Evolutionary conservation across 2,329 filamentous ascomycete species (phyloP).

Genomic region (Ceratocystis colombiana): DNA sequence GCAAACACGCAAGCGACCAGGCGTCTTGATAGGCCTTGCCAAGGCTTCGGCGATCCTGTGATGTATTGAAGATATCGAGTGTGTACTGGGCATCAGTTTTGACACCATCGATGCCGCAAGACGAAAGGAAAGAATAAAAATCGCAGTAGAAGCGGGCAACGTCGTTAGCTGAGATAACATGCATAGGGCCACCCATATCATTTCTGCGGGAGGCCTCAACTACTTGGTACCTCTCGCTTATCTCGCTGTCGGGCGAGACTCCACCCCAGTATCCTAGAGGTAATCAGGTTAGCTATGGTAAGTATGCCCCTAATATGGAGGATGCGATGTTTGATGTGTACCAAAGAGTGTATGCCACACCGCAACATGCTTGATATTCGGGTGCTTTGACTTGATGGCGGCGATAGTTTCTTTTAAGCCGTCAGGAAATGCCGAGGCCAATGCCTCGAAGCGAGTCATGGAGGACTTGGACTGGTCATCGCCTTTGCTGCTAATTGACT

Average conservation of each 20-base stretch:
- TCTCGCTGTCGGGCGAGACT: constrained; percentile 60
- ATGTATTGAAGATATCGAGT: constrained; percentile 62
- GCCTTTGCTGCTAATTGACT: constrained; percentile 52
- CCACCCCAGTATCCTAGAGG: constrained; percentile 74
- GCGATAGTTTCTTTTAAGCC: constrained; percentile 64
- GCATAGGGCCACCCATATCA: constrained; percentile 54
- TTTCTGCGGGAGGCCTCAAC: constrained; percentile 41
- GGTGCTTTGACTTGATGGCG: constrained; percentile 58
- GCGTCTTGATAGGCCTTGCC: constrained; percentile 72
- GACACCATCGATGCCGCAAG: constrained; percentile 68
- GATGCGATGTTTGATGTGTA: constrained; percentile 19
- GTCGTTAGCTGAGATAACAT: constrained; percentile 64
- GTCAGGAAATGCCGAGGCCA: constrained; percentile 63
- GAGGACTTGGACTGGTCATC: constrained; percentile 47
- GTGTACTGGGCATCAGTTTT: constrained; percentile 93
- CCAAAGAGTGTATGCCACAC: constrained; percentile 83
- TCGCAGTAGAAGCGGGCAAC: constrained; percentile 72
- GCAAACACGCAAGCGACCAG: constrained; percentile 68
- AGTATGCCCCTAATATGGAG: constrained; percentile 21
- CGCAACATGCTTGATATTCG: constrained; percentile 68
- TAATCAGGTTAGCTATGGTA: constrained; percentile 27
- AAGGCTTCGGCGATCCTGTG: constrained; percentile 59
- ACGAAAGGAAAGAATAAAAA: constrained; percentile 73
- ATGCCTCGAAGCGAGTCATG: constrained; percentile 81
- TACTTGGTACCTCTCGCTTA: constrained; percentile 72